Base-by-base conservation (phyloP, 2,329 filamentous ascomycete genomes). In the Alternaria panax region DNA sequence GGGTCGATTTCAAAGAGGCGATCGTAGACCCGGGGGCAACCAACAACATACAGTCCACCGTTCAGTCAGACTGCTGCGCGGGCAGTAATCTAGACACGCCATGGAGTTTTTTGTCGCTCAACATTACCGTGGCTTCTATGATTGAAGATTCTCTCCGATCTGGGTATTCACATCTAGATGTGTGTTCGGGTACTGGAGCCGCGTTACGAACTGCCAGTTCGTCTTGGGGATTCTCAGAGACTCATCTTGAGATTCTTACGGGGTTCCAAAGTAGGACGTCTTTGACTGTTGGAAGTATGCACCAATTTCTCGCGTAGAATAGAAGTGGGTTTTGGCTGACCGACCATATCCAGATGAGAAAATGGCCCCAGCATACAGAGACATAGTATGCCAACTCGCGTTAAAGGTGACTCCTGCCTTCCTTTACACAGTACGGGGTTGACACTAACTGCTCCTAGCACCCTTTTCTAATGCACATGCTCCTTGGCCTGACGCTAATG, bases 401-500 rank as follows among this genome's bases (percentile, higher is more conserved):
- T 76, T 75, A 14, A 69, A 73, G 43, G 82, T 84, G 75, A 56
- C 77, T 64, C 40, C 18, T 0, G 25, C 18, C 16, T 18, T 14
- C 7, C n/a, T n/a, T 16, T 27, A 9, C 7, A 8, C 11, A 43
- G 16, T 12, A 3, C 7, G 7, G 0, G 20, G 20, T n/a, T 16
- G 36, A 24, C 12, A 9, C 48, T 32, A 45, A 60, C 62, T 14
- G 57, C 22, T 4, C 6, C 4, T 32, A 84, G 82, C 75, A 85
- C 48, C 79, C 82, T 0, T 87, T 84, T 54, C 76, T 88, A 5
- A 81, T 86, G 75, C 86, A 88, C 68, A 76, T 83, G 46, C 78
- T 86, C 18, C 75, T 87, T 28, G 79, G 83, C 20, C 66, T 87
- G 22, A 83, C 85, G 2, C 70, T 84, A 4, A 80, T 85, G 62